These are phyloP conservation scores for Aristolochia contorta DNA, from an alignment of 164 flowering plant species.

Conservation along the genomic window DNA sequence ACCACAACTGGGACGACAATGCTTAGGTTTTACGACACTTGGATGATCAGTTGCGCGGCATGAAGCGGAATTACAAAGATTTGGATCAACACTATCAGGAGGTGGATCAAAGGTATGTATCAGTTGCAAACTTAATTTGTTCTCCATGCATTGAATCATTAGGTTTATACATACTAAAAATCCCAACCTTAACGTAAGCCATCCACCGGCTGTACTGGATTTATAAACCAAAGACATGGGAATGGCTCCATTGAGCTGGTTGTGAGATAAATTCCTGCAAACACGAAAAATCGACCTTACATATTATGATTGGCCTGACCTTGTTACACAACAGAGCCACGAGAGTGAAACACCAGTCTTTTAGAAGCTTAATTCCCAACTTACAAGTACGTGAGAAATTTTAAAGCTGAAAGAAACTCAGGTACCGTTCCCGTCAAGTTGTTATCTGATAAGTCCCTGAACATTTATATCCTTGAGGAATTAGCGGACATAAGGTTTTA, in stretches of 20 bases:
- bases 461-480: too few relatives aligned
- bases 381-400: too few relatives aligned
- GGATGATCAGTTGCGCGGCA: neutral
- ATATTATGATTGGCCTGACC: too few relatives aligned
- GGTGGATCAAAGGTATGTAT: neutral
- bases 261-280: neutral
- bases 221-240: neutral
- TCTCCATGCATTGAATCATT: neutral
- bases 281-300: too few relatives aligned
- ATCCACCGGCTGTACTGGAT: neutral
- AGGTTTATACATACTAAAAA: neutral
- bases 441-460: neutral
- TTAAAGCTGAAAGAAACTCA: neutral
- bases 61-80: neutral
- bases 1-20: neutral
- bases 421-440: neutral
- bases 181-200: neutral
- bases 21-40: neutral
- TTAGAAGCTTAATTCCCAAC: too few relatives aligned
- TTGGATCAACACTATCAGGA: neutral
- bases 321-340: too few relatives aligned
- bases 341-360: neutral
- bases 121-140: neutral
- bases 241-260: neutral
- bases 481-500: neutral